Conservation (phyloP, 176 grass and related monocot genomes). For the Ananas comosus region DNA sequence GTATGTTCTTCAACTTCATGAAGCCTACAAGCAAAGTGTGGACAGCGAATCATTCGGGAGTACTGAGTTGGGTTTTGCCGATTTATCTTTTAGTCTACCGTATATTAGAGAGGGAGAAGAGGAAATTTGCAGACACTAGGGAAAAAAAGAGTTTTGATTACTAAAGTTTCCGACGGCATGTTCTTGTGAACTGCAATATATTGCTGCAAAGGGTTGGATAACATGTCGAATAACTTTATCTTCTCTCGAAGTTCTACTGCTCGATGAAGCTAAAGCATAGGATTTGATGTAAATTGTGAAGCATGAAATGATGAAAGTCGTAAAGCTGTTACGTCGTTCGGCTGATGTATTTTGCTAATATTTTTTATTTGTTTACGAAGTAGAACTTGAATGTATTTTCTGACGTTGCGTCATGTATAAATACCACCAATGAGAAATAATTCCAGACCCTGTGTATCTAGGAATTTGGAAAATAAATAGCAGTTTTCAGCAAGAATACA, state of each 20-base stretch:
- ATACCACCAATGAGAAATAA: not conserved
- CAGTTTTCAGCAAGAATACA: not conserved
- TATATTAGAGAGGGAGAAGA: slow-evolving; percentile 59
- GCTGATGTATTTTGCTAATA: not conserved
- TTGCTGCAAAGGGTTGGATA: not conserved
- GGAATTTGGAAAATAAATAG: not conserved
- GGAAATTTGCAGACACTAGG: slow-evolving; percentile 8
- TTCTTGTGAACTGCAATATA: not conserved
- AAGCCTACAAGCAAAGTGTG: slow-evolving; percentile 57
- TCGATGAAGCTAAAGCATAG: slow-evolving; percentile 3
- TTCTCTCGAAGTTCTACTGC: slow-evolving; percentile 5
- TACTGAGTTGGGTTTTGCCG: slow-evolving; percentile 63
- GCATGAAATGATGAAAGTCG: not conserved
- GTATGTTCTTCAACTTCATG: slow-evolving; percentile 79
- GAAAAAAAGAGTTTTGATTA: not conserved
- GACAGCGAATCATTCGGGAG: slow-evolving; percentile 78
- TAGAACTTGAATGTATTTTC: not conserved
- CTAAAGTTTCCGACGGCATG: too few relatives aligned
- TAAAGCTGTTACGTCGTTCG: not conserved
- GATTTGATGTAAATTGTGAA: not conserved
- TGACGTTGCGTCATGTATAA: not conserved
- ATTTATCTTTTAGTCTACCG: slow-evolving; percentile 57
- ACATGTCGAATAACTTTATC: not conserved
- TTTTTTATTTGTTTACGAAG: not conserved
- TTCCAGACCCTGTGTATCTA: not conserved